Evolutionary conservation across 179 eudicot species (phyloP).

Genomic region (Silene coronaria): DNA sequence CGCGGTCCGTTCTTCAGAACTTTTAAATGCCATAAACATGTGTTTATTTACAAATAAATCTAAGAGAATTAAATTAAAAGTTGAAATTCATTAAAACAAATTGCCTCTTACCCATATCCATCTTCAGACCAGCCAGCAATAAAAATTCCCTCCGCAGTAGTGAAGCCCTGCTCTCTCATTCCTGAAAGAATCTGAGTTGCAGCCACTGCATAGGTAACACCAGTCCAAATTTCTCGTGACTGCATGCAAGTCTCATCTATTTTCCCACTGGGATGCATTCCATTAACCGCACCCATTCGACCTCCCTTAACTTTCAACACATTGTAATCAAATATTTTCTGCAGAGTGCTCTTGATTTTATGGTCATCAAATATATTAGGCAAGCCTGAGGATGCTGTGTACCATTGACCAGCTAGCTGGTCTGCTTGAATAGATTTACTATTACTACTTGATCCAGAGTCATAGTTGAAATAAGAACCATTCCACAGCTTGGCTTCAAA

Average conservation of each 20-base stretch:
- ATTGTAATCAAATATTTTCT: constrained; percentile 77
- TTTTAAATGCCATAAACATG: background rate
- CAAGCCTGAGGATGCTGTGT: constrained; percentile 82
- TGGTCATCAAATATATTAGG: constrained; percentile 64
- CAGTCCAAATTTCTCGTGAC: constrained; percentile 95
- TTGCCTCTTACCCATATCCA: constrained; percentile 67
- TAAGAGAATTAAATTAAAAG: background rate
- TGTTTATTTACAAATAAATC: background rate
- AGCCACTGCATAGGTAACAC: constrained; percentile 87
- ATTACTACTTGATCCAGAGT: constrained; percentile 87
- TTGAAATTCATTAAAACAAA: background rate
- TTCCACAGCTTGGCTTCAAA: constrained; percentile 82
- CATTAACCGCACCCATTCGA: constrained; percentile 90
- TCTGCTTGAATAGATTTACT: constrained; percentile 95
- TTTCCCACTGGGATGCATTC: constrained; percentile 86
- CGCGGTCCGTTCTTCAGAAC: background rate
- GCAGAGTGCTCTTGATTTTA: constrained; percentile 65
- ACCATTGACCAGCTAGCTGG: constrained; percentile 98
- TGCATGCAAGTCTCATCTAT: constrained; percentile 98
- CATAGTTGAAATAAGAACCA: constrained; percentile 93
- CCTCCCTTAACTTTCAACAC: constrained; percentile 92
- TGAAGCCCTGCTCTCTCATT: constrained; percentile 77
- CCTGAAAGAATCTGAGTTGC: constrained; percentile 96
- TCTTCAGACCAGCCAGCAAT: constrained; percentile 96
- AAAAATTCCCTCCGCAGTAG: constrained; percentile 87